Percentiles rank a stretch among this genome's conserved stretches.
Evolutionary conservation across 2,329 filamentous ascomycete species (phyloP).

Genomic region (Aspergillus ruber): DNA sequence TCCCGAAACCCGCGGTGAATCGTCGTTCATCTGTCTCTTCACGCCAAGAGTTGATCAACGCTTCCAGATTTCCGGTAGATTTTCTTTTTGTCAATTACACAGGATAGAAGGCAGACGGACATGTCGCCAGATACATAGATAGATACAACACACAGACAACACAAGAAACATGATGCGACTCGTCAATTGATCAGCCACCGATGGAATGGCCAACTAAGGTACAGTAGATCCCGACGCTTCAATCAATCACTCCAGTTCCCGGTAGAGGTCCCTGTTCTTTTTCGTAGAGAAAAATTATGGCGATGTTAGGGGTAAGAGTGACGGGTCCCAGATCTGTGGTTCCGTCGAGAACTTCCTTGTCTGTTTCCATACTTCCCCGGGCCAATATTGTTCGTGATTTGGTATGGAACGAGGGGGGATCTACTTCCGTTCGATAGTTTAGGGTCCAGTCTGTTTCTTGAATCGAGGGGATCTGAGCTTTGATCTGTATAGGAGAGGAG

Average conservation of each 20-base stretch:
- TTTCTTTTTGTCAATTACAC: too few relatives aligned
- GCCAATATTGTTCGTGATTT: too few relatives aligned
- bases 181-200: constrained; percentile 9
- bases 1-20: background rate
- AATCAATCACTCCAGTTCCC: too few relatives aligned
- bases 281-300: too few relatives aligned
- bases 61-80: background rate
- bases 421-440: too few relatives aligned
- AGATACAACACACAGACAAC: background rate
- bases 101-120: background rate
- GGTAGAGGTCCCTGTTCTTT: background rate
- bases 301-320: too few relatives aligned
- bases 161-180: constrained; percentile 6
- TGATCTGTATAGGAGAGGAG: too few relatives aligned
- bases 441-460: too few relatives aligned
- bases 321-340: too few relatives aligned
- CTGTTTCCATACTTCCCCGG: background rate
- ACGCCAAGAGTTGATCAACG: background rate
- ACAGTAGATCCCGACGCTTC: constrained; percentile 1
- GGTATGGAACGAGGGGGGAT: too few relatives aligned
- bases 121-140: background rate
- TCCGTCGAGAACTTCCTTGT: background rate
- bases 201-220: constrained; percentile 1
- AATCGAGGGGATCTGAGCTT: too few relatives aligned
- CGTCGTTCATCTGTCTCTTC: background rate